Base-by-base conservation (phyloP, 164 flowering plant species). In the Macadamia tetraphylla region DNA sequence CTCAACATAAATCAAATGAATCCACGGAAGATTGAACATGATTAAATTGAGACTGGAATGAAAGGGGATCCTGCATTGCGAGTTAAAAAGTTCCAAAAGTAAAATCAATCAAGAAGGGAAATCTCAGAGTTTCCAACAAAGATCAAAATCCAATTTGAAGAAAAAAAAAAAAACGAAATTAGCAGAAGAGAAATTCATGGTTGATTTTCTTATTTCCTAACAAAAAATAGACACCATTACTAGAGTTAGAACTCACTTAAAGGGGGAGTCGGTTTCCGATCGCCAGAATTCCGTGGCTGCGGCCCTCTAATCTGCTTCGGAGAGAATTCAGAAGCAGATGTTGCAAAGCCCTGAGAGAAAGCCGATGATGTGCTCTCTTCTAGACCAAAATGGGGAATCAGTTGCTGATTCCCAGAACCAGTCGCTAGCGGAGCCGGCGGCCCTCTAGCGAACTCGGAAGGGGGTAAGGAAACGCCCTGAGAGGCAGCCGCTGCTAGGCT, bases 231-330 rank as follows among this genome's bases (percentile, higher is more conserved):
- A 17, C 57, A 53, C 18, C 17, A 14, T 17, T n/a, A 11, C 62
- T 60, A 60, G 8, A 3, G 29, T 31, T 58, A 3, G 13, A 67
- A 73, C 80, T 83, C 65, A 90, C 96, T 91, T 56, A 85, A 70
- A 74, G 89, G 81, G 60, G 88, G 85, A 51, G 82, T 81, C n/a
- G 73, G 60, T 66, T 85, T 86, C 81, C 84, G 78, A 71, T 84
- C 83, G n/a, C 85, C 85, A 17, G 89, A 76, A 35, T 86, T 88
- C 49, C 84, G 70, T 57, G 87, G 83, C 77, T 87, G 75, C n/a
- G 23, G 23, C 23, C 90, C 94, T 58, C 90, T 81, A 9, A 89
- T 83, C 66, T 81, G 79, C 44, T 84, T 86, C 2, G 75, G 43
- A 58, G 76, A 73, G 73, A 71, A 77, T 2, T 75, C 81, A 12